Evolutionary conservation across 2,329 filamentous ascomycete genomes (phyloP).

Genomic region (Talaromyces sp.): DNA sequence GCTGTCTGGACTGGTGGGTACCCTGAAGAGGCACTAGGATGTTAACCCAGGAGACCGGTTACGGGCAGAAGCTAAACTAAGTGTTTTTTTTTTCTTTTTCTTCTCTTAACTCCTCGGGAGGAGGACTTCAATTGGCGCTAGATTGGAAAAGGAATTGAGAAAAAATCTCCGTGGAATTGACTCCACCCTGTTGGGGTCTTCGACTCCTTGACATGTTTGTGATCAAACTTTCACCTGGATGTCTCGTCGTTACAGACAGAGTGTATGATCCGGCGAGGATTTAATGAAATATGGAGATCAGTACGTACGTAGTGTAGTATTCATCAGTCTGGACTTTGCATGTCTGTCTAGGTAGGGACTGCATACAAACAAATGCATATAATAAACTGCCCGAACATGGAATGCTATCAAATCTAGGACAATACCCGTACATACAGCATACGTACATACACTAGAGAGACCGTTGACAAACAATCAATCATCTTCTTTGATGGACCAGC

Average conservation of each 20-base stretch:
- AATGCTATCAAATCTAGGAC: not conserved
- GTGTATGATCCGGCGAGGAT: not conserved
- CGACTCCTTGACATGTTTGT: not conserved
- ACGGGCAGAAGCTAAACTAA: constrained; percentile 3
- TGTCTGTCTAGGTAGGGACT: not conserved
- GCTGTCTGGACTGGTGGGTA: constrained; percentile 2
- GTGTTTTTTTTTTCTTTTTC: not conserved
- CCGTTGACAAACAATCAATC: not conserved
- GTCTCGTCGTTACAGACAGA: not conserved
- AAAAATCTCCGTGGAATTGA: constrained; percentile 6
- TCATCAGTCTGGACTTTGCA: not conserved
- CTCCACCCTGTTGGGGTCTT: not conserved
- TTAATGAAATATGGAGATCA: constrained; percentile 2
- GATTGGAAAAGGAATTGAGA: not conserved
- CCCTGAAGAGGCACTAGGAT: not conserved
- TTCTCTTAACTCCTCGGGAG: not conserved
- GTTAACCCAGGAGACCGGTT: constrained; percentile 14
- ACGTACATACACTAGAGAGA: not conserved
- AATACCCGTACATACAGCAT: not conserved
- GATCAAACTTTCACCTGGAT: not conserved
- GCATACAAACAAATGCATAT: not conserved
- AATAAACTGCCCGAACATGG: not conserved
- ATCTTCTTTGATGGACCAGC: not conserved
- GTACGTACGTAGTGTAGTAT: not conserved
- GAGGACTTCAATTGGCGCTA: not conserved